These are phyloP conservation scores for Amoeboaphelidium occidentale DNA, from an alignment of 371 early-diverging fungal species.

Conservation along the genomic window DNA sequence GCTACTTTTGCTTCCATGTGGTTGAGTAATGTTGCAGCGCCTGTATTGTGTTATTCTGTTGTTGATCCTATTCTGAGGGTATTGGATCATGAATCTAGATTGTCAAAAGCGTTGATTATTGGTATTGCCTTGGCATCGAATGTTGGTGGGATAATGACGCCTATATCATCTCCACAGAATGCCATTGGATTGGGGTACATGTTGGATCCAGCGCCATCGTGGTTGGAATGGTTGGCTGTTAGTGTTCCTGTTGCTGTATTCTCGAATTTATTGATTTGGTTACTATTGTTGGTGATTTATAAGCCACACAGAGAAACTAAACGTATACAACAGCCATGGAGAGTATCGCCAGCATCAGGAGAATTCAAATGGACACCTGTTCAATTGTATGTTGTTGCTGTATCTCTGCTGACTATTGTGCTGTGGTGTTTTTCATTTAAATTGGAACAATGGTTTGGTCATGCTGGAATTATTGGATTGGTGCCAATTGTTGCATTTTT, in stretches of 20 bases:
- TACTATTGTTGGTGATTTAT: constrained; percentile 39
- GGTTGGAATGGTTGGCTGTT: constrained; percentile 68
- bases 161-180: constrained; percentile 90
- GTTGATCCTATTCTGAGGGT: constrained; percentile 56
- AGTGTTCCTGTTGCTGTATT: constrained; percentile 55
- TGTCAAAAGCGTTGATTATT: constrained; percentile 59
- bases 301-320: constrained; percentile 30
- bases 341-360: not conserved
- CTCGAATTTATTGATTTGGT: constrained; percentile 50
- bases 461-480: constrained; percentile 75
- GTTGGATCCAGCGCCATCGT: constrained; percentile 8
- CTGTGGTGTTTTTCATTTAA: constrained; percentile 66
- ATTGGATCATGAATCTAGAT: constrained; percentile 34
- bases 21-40: constrained; percentile 93
- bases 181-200: constrained; percentile 15
- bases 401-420: constrained; percentile 35
- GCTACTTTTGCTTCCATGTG: constrained; percentile 87
- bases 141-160: constrained; percentile 91
- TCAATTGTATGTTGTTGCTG: constrained; percentile 30
- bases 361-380: constrained; percentile 19
- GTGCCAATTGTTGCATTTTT: constrained; percentile 78
- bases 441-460: constrained; percentile 47
- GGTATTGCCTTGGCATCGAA: constrained; percentile 84
- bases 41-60: constrained; percentile 82
- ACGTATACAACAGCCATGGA: constrained; percentile 19